Conservation (phyloP, 1,284 basidiomycete species). For the Termitomyces sp. region DNA sequence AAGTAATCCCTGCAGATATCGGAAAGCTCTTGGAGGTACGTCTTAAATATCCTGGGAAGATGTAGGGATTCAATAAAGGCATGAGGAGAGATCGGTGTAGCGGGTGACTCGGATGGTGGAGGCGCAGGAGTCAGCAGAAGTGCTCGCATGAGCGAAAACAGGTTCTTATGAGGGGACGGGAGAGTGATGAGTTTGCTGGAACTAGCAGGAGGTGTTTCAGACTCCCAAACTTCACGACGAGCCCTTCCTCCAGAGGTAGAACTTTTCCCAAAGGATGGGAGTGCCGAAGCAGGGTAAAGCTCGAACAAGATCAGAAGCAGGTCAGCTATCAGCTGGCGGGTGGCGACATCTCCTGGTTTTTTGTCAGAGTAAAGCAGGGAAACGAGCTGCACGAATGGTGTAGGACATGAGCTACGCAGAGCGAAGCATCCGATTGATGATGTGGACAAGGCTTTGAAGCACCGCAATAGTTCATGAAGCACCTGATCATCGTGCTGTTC, state of each 20-base stretch:
- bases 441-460: constrained; percentile 89
- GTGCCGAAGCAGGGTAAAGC: constrained; percentile 65
- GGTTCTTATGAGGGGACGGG: constrained; percentile 64
- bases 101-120: constrained; percentile 62
- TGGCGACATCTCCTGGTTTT: constrained; percentile 89
- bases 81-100: constrained; percentile 67
- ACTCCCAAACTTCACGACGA: constrained; percentile 55
- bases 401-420: constrained; percentile 77
- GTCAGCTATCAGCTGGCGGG: constrained; percentile 88
- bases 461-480: constrained; percentile 87
- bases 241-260: constrained; percentile 13
- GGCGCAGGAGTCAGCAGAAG: constrained; percentile 74
- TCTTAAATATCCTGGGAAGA: constrained; percentile 82
- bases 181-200: constrained; percentile 52
- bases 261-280: constrained; percentile 44
- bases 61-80: constrained; percentile 87
- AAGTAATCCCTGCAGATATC: constrained; percentile 95
- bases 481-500: constrained; percentile 97
- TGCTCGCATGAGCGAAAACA: constrained; percentile 67
- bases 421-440: constrained; percentile 83
- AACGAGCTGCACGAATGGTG: constrained; percentile 81
- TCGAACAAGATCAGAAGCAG: constrained; percentile 81
- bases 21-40: constrained; percentile 83
- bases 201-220: constrained; percentile 29
- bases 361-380: constrained; percentile 92